Conservation (phyloP, 108 stramenopile species). For the Poteriospumella lacustris region DNA sequence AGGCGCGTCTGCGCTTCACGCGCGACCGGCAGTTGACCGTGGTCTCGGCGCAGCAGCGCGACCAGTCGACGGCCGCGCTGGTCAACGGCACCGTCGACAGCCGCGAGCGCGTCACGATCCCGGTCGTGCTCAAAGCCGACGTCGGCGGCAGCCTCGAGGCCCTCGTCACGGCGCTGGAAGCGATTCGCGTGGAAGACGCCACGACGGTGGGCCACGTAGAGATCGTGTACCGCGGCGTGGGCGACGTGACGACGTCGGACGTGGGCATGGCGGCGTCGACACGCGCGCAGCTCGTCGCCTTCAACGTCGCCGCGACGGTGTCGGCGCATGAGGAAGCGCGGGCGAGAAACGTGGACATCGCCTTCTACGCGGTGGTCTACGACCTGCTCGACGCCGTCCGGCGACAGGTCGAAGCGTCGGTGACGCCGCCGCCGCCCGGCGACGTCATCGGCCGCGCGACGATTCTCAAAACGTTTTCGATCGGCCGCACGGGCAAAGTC, state of each 20-base stretch:
- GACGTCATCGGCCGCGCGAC: slow-evolving; percentile 76
- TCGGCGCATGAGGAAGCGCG: slow-evolving; percentile 84
- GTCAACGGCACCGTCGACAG: slow-evolving; percentile 32
- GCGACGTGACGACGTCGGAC: slow-evolving; percentile 45
- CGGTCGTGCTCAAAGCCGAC: slow-evolving; percentile 42
- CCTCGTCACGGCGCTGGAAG: not conserved
- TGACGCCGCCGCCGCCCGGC: slow-evolving; percentile 85
- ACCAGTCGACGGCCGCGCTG: too few relatives aligned
- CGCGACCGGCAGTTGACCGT: too few relatives aligned
- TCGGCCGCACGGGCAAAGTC: slow-evolving; percentile 77
- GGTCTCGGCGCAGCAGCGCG: too few relatives aligned
- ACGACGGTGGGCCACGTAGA: not conserved
- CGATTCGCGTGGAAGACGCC: not conserved
- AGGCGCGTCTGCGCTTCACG: slow-evolving; percentile 31
- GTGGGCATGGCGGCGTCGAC: slow-evolving; percentile 62
- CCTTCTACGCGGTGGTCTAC: slow-evolving; percentile 82
- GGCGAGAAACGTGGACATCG: slow-evolving; percentile 66
- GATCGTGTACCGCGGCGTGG: slow-evolving; percentile 32
- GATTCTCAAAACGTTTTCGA: slow-evolving; percentile 89
- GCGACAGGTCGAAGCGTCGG: slow-evolving; percentile 70
- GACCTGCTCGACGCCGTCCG: slow-evolving; percentile 88
- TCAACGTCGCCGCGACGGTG: slow-evolving; percentile 74
- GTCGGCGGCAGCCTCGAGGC: slow-evolving; percentile 43
- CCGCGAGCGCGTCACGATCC: slow-evolving; percentile 65
- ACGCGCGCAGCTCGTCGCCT: slow-evolving; percentile 79